Conservation (phyloP, 352 stramenopile genomes). For the Globisporangium carolinianum region DNA sequence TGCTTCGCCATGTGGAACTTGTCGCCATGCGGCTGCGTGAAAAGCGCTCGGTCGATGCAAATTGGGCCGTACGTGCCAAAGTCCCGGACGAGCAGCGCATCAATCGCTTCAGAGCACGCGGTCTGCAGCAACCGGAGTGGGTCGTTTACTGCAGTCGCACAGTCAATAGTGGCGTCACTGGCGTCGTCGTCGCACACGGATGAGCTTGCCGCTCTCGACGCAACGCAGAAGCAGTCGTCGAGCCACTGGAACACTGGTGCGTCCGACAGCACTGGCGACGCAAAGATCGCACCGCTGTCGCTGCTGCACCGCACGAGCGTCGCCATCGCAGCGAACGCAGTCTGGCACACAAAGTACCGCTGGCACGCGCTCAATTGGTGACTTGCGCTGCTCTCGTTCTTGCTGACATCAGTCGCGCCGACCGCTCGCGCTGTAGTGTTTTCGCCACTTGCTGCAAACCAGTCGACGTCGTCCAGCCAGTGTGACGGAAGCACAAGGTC, state of each 20-base stretch:
- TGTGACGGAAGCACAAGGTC: conserved; percentile 28
- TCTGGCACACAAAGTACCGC: conserved; percentile 23
- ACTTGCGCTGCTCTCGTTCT: background rate
- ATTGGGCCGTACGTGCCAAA: conserved; percentile 21
- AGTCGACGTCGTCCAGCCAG: conserved; percentile 39
- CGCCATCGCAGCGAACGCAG: conserved; percentile 21
- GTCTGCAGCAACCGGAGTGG: conserved; percentile 34
- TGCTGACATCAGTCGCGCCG: background rate
- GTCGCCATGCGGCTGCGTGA: conserved; percentile 18
- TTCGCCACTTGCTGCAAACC: background rate
- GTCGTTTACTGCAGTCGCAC: background rate
- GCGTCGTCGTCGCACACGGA: background rate
- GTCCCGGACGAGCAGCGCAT: conserved; percentile 24
- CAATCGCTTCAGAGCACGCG: conserved; percentile 25
- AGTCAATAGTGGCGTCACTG: too few relatives aligned
- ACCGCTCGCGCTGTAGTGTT: background rate
- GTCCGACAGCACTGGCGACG: conserved; percentile 11
- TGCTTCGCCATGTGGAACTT: conserved; percentile 30
- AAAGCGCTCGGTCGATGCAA: conserved; percentile 36
- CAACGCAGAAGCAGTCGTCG: conserved; percentile 51
- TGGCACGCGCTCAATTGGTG: conserved; percentile 19
- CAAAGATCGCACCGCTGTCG: conserved; percentile 9
- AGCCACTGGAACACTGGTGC: conserved; percentile 34
- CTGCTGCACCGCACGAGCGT: conserved; percentile 10
- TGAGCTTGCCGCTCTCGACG: conserved; percentile 3